These are phyloP conservation scores for Pseudozyma sp. DNA, from an alignment of 1,284 basidiomycete genomes.

Conservation along the genomic window DNA sequence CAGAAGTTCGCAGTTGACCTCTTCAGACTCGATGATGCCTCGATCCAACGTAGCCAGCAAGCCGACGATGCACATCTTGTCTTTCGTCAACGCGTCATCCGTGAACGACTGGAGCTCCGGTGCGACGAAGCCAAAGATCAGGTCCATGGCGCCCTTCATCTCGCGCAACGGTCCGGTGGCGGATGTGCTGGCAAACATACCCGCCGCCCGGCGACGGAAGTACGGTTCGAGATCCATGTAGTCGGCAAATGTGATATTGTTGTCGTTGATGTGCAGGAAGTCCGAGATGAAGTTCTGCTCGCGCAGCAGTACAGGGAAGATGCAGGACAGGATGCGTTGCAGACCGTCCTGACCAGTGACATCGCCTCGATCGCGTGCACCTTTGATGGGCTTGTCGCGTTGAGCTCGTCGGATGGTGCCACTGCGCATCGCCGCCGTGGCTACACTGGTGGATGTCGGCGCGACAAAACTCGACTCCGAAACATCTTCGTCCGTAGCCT, in stretches of 20 bases:
- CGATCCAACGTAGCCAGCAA: slow-evolving; percentile 83
- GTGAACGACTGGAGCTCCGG: slow-evolving; percentile 86
- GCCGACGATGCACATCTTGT: slow-evolving; percentile 85
- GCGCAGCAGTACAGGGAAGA: slow-evolving; percentile 80
- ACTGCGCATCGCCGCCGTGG: slow-evolving; percentile 40
- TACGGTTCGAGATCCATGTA: slow-evolving; percentile 94
- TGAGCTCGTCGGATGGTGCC: slow-evolving; percentile 47
- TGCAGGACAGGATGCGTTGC: slow-evolving; percentile 78
- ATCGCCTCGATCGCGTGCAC: slow-evolving; percentile 21
- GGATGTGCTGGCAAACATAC: slow-evolving; percentile 36
- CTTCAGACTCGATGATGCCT: slow-evolving; percentile 81
- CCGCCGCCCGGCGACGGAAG: slow-evolving; percentile 86
- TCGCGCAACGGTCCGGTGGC: slow-evolving; percentile 48
- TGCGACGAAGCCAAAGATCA: slow-evolving; percentile 93
- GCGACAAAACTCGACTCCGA: slow-evolving; percentile 42
- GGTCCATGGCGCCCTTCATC: slow-evolving; percentile 78
- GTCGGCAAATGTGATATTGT: slow-evolving; percentile 88
- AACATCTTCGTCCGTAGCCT: slow-evolving; percentile 54
- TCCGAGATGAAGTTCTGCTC: slow-evolving; percentile 91
- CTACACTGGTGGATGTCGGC: slow-evolving; percentile 11
- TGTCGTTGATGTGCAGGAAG: slow-evolving; percentile 87
- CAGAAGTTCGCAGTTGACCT: slow-evolving; percentile 81
- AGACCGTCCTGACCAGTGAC: slow-evolving; percentile 75
- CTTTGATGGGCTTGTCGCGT: slow-evolving; percentile 32
- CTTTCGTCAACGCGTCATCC: slow-evolving; percentile 80